These are phyloP conservation scores for Arthrobotrys megalospora DNA, from an alignment of 2,329 filamentous ascomycete genomes.

Conservation along the genomic window DNA sequence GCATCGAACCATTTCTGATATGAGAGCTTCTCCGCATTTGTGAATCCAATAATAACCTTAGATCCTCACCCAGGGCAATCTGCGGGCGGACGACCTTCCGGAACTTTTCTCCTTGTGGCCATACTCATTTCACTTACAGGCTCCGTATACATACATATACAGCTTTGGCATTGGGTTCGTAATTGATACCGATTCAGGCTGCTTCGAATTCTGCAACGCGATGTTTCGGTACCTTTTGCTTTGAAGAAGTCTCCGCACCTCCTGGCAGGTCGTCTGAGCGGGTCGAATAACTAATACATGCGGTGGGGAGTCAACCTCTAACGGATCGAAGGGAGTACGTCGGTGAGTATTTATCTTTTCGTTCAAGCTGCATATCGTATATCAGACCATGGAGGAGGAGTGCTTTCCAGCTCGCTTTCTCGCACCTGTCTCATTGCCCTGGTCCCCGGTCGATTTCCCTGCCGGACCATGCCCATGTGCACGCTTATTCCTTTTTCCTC, in stretches of 20 bases:
- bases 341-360: conserved; percentile 36
- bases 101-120: conserved; percentile 46
- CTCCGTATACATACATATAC: too few species aligned
- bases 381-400: conserved; percentile 47
- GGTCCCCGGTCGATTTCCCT: conserved; percentile 59
- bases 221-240: conserved; percentile 38
- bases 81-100: conserved; percentile 50
- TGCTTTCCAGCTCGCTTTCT: conserved; percentile 34
- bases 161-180: background rate
- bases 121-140: conserved; percentile 20
- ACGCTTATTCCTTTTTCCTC: conserved; percentile 59
- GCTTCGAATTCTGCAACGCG: conserved; percentile 21
- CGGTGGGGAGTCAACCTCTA: conserved; percentile 4
- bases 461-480: conserved; percentile 61
- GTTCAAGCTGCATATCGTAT: conserved; percentile 49
- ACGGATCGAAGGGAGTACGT: conserved; percentile 7
- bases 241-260: conserved; percentile 38
- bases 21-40: conserved; percentile 59
- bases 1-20: conserved; percentile 27
- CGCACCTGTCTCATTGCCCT: conserved; percentile 52
- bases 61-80: conserved; percentile 43
- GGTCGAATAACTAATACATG: background rate
- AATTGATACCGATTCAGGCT: conserved; percentile 38
- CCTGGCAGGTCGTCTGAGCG: conserved; percentile 12
- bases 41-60: conserved; percentile 54